A percentile compares a stretch with the other conserved stretches of the same genome.
Evolutionary conservation across 2,329 filamentous ascomycete genomes (phyloP).

Genomic region (Fusarium humuli): DNA sequence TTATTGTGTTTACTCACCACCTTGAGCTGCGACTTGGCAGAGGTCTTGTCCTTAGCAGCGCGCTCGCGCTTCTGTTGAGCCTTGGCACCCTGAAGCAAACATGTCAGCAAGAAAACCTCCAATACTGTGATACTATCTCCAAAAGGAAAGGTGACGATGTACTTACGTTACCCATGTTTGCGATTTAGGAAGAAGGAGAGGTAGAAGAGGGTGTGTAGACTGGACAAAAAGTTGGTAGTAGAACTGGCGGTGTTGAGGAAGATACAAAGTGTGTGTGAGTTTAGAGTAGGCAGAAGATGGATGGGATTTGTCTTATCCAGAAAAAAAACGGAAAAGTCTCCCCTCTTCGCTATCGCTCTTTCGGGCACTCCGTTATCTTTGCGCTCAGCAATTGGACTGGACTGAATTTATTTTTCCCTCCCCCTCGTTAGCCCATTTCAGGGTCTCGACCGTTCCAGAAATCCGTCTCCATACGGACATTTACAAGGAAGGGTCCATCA

Average conservation of each 20-base stretch:
- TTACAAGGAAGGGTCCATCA: neutral
- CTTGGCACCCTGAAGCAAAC: constrained; percentile 66
- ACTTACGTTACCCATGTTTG: constrained; percentile 54
- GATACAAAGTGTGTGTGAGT: constrained; percentile 18
- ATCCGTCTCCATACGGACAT: neutral
- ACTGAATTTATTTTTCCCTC: constrained; percentile 9
- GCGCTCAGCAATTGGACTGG: constrained; percentile 5
- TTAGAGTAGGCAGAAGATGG: constrained; percentile 13
- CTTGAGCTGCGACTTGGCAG: constrained; percentile 76
- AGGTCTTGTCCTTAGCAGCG: constrained; percentile 69
- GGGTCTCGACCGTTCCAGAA: constrained; percentile 39
- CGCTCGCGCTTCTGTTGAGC: constrained; percentile 79
- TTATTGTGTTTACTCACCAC: constrained; percentile 60
- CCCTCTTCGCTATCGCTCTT: constrained; percentile 22
- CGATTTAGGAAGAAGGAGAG: constrained; percentile 25
- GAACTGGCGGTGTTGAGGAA: constrained; percentile 32
- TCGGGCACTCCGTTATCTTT: constrained; percentile 36
- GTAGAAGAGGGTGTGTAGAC: constrained; percentile 16
- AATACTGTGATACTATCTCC: neutral
- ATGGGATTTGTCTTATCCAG: constrained; percentile 23
- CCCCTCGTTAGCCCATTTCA: constrained; percentile 15
- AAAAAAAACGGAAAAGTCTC: constrained; percentile 34
- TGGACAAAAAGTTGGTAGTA: constrained; percentile 6
- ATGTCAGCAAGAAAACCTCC: constrained; percentile 34
- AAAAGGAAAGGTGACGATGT: neutral